Percentiles rank a stretch among this genome's conserved stretches.
Conservation (phyloP, 208 protist species). For the Acanthamoeba pearcei region DNA sequence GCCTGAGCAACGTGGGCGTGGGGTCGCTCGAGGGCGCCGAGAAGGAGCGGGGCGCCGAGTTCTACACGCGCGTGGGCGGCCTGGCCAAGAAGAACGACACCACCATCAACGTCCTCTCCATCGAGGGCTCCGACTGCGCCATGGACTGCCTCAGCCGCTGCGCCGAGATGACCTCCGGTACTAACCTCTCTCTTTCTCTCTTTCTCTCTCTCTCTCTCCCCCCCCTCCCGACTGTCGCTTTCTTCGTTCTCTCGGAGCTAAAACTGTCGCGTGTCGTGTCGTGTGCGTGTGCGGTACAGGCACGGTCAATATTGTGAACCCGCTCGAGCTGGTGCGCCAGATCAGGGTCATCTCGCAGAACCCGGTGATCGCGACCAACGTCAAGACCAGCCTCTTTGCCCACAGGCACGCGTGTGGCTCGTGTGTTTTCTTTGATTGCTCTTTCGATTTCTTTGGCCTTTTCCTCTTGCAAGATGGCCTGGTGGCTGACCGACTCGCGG, state of each 20-base stretch:
- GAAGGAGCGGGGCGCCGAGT: background rate
- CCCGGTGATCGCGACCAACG: conserved; percentile 63
- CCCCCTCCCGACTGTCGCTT: too few relatives aligned
- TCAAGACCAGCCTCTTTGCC: conserved; percentile 14
- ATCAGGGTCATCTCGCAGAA: conserved; percentile 64
- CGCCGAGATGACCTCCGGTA: conserved; percentile 75
- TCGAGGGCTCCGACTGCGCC: conserved; percentile 75
- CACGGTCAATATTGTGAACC: conserved; percentile 61
- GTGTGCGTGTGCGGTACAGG: background rate
- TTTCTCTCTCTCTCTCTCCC: too few relatives aligned
- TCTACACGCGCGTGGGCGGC: conserved; percentile 70
- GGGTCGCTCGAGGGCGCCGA: conserved; percentile 46
- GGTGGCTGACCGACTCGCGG: too few relatives aligned
- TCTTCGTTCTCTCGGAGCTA: background rate
- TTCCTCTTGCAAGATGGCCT: background rate
- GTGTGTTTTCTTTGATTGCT: too few relatives aligned
- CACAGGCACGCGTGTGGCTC: background rate
- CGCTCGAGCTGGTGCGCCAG: conserved; percentile 51
- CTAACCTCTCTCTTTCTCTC: too few relatives aligned
- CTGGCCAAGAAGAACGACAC: conserved; percentile 77
- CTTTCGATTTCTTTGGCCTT: background rate
- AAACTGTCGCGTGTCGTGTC: background rate
- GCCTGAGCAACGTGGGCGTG: conserved; percentile 78
- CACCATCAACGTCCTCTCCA: conserved; percentile 75
- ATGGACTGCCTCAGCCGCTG: conserved; percentile 55